Evolutionary conservation across 2,329 filamentous ascomycete genomes (phyloP).

Genomic region (Colletotrichum sublineola): DNA sequence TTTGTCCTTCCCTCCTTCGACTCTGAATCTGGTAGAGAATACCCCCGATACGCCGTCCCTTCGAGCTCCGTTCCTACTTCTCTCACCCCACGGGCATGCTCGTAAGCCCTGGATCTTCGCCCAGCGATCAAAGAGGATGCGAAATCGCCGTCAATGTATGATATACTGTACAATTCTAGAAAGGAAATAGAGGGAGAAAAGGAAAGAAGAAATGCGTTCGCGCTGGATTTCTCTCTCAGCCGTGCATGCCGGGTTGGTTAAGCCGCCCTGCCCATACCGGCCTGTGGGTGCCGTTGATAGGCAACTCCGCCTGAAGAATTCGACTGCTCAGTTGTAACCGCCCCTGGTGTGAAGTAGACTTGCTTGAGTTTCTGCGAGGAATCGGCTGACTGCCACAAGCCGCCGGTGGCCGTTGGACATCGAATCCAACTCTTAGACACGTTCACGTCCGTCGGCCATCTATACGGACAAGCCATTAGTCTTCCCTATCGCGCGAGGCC

Average conservation of each 20-base stretch:
- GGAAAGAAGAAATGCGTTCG: not conserved
- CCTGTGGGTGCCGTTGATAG: not conserved
- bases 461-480: constrained; percentile 14
- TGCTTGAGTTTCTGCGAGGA: not conserved
- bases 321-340: not conserved
- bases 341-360: not conserved
- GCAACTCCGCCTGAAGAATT: not conserved
- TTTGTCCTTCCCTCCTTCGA: not conserved
- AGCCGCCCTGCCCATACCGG: not conserved
- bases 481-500: constrained; percentile 31
- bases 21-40: constrained; percentile 1
- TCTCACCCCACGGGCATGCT: constrained; percentile 9
- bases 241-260: not conserved
- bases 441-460: not conserved
- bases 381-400: not conserved
- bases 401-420: not conserved
- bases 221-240: not conserved
- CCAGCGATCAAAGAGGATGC: not conserved
- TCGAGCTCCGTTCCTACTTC: constrained; percentile 1
- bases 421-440: no score
- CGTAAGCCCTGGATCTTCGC: not conserved
- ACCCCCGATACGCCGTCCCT: constrained; percentile 15
- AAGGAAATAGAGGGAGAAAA: not conserved
- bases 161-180: constrained; percentile 35
- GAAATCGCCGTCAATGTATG: constrained; percentile 13